phyloP scores from a whole-genome alignment of 352 stramenopile species.

The Pythium chondricola region DNA sequence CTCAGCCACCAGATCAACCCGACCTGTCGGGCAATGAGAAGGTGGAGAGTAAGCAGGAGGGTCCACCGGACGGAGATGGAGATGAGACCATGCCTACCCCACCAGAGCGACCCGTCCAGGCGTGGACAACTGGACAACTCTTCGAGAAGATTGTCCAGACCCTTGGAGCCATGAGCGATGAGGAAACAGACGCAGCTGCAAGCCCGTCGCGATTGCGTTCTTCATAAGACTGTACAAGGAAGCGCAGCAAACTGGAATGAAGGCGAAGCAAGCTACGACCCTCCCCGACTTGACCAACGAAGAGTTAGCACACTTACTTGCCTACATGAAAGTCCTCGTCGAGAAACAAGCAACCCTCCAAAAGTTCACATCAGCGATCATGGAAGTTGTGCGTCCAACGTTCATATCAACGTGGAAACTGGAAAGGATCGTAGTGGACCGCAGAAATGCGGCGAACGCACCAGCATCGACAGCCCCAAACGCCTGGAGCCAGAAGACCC shows the following conservation, averaged over 20 bases:
- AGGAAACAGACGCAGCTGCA: too few species aligned
- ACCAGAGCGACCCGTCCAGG: too few species aligned
- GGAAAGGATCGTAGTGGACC: not conserved
- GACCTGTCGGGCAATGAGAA: not conserved
- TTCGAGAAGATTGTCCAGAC: too few species aligned
- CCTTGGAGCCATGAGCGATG: too few species aligned
- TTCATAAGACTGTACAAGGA: too few species aligned
- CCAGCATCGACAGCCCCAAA: not conserved
- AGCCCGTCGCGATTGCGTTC: too few species aligned
- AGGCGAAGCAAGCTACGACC: too few species aligned
- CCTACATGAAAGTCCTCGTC: not conserved
- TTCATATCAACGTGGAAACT: not conserved
- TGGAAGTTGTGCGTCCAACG: not conserved
- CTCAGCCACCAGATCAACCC: not conserved
- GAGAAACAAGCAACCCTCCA: not conserved
- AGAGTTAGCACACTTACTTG: not conserved
- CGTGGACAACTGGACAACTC: too few species aligned
- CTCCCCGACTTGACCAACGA: too few species aligned
- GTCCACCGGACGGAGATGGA: not conserved
- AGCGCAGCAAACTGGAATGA: too few species aligned
- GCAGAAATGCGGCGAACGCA: not conserved
- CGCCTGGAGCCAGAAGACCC: not conserved
- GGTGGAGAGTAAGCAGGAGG: slow-evolving; percentile 1
- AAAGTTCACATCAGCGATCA: not conserved
- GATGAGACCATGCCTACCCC: not conserved